Evolutionary conservation across 2,329 filamentous ascomycete species (phyloP).

Genomic region (Hypoxylon sp.): DNA sequence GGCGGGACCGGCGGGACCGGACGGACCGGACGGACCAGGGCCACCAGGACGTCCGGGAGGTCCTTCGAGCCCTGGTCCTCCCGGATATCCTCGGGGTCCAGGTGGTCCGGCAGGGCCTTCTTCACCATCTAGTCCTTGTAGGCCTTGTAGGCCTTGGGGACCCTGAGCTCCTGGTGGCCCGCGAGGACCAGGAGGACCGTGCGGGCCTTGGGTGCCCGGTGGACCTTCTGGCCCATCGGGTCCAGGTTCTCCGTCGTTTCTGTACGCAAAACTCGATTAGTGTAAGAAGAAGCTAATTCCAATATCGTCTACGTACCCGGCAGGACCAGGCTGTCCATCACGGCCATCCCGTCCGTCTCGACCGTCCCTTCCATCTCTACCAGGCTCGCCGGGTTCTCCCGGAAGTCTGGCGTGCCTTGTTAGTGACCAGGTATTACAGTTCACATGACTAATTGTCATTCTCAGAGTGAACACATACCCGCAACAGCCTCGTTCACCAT

Average conservation of each 20-base stretch:
- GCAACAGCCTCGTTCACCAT: neutral
- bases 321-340: slow-evolving; percentile 13
- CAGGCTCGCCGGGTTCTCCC: neutral
- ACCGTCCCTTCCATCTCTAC: too few relatives aligned
- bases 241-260: neutral
- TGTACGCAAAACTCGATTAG: neutral
- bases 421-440: neutral
- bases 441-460: neutral
- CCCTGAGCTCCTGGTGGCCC: neutral
- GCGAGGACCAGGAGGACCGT: neutral
- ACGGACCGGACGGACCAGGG: neutral
- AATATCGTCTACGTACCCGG: neutral
- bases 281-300: neutral
- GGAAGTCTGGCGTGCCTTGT: neutral
- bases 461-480: neutral
- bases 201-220: neutral
- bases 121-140: neutral
- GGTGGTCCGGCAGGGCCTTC: neutral
- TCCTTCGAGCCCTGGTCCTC: neutral
- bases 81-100: neutral
- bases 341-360: slow-evolving; percentile 17
- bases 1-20: neutral
- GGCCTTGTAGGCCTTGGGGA: neutral
- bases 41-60: neutral
- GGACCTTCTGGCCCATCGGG: neutral